Conservation (phyloP, 805 yeast genomes). For the Vanderwaltozyma polyspora region DNA sequence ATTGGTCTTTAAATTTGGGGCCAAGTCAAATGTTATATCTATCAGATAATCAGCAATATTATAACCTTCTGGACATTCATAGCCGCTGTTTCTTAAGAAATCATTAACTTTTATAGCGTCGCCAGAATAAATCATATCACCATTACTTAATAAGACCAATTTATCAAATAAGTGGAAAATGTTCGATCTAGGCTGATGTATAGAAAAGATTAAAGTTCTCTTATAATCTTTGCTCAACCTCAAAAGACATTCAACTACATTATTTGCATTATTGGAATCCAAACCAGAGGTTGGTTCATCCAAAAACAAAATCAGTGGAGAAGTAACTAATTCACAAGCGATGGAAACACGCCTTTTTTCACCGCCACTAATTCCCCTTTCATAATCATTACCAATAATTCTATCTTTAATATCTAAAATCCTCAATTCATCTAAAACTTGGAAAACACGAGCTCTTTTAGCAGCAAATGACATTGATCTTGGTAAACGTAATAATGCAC, state of each 20-base stretch:
- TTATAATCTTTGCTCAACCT: slow-evolving; percentile 68
- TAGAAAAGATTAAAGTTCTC: slow-evolving; percentile 84
- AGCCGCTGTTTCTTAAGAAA: slow-evolving; percentile 67
- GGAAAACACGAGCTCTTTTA: slow-evolving; percentile 70
- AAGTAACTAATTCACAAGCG: slow-evolving; percentile 86
- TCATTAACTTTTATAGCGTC: slow-evolving; percentile 63
- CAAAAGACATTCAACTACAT: slow-evolving; percentile 78
- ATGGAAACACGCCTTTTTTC: slow-evolving; percentile 85
- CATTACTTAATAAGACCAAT: slow-evolving; percentile 69
- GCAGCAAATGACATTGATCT: slow-evolving; percentile 59
- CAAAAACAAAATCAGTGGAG: slow-evolving; percentile 69
- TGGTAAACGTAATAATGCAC: slow-evolving; percentile 84
- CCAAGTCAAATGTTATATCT: slow-evolving; percentile 69
- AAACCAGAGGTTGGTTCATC: slow-evolving; percentile 96
- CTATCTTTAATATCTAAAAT: slow-evolving; percentile 75
- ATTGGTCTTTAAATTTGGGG: background rate
- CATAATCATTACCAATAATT: slow-evolving; percentile 77
- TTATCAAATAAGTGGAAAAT: slow-evolving; percentile 86
- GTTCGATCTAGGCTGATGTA: slow-evolving; percentile 95
- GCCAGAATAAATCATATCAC: slow-evolving; percentile 81
- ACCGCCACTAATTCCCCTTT: slow-evolving; percentile 78
- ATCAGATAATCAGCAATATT: slow-evolving; percentile 90
- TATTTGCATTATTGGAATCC: slow-evolving; percentile 86
- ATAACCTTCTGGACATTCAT: slow-evolving; percentile 76
- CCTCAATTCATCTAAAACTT: slow-evolving; percentile 76